Evolutionary conservation across 208 protist species (phyloP).

Genomic region (Trypanosoma vivax): DNA sequence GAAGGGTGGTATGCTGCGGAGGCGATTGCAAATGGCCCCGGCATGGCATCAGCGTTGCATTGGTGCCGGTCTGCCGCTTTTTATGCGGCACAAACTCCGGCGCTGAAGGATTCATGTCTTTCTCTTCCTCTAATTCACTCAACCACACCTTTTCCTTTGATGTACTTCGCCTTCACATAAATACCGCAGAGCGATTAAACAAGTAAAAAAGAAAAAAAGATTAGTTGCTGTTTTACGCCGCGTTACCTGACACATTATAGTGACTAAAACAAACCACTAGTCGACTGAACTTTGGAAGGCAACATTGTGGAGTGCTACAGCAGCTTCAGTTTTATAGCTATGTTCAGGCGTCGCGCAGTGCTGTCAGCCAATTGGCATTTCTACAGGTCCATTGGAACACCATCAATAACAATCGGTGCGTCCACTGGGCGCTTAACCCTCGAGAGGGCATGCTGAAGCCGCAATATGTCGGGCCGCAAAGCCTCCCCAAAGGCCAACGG

Average conservation of each 20-base stretch:
- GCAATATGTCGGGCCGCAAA: conserved; percentile 34
- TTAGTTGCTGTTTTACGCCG: background rate
- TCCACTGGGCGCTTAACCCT: conserved; percentile 54
- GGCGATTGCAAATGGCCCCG: background rate
- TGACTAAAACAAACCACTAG: no score
- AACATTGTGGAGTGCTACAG: no score
- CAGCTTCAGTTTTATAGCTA: background rate
- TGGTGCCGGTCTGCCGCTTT: conserved; percentile 10
- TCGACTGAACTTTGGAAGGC: no score
- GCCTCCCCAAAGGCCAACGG: conserved; percentile 26
- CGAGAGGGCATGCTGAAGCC: conserved; percentile 41
- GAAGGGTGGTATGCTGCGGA: conserved; percentile 24
- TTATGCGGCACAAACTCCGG: conserved; percentile 40
- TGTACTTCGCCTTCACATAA: no score
- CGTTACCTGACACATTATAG: background rate
- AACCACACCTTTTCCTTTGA: background rate
- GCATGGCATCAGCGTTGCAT: background rate
- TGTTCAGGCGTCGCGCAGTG: background rate
- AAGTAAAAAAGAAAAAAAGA: no score
- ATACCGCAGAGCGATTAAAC: no score
- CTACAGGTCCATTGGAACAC: conserved; percentile 69
- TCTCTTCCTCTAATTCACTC: background rate
- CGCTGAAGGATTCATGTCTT: conserved; percentile 45
- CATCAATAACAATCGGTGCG: conserved; percentile 66
- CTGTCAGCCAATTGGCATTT: background rate